Base-by-base conservation (phyloP, 2,329 filamentous ascomycete species). In the Pseudopyricularia cyperi region DNA sequence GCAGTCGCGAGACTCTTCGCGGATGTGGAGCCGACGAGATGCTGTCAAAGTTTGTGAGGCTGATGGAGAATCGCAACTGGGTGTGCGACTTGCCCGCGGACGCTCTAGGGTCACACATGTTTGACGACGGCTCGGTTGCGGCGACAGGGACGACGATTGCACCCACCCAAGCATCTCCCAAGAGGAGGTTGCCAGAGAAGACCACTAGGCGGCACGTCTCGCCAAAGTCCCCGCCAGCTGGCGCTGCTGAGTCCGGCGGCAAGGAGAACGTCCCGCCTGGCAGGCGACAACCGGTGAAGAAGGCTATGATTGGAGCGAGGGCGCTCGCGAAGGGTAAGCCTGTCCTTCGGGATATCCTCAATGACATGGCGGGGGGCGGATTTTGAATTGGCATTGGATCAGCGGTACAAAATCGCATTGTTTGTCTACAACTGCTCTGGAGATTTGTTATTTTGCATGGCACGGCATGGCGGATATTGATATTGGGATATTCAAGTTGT, bases 51-150 rank as follows among this genome's bases (percentile, higher is more conserved):
- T 88, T 97, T 61, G 76, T 97, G 7, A 68, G 71, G 3, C 68
- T 97, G 39, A 91, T 96, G 72, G 85, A 90, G 57, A 71, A 75
- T 52, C 80, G 79, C 51, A 71, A 77, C n/a, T 97, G 93, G 90
- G 73, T 89, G 15, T 83, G 89, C 58, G 78, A 95, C 58, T 63
- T 97, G 50, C 80, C 79, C 0, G 63, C 64, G 2, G 73, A 78
- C 11, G 86, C 85, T 46, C 64, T 85, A 7, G 79, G 83, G 9
- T 76, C 71, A 30, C 89, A 95, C 67, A 63, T 70, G 39, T 90
- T 89, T 57, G 82, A 83, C 47, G 77, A 82, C 19, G 63, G 69
- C 22, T 79, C 33, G 44, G 58, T 32, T 42, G 56, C 51, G 51
- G 51, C 58, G 46, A 55, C 52, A 62, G 54, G 34, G 50, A 49